Conservation (phyloP, 2,329 filamentous ascomycete species). For the Cryoendolithus antarcticus region DNA sequence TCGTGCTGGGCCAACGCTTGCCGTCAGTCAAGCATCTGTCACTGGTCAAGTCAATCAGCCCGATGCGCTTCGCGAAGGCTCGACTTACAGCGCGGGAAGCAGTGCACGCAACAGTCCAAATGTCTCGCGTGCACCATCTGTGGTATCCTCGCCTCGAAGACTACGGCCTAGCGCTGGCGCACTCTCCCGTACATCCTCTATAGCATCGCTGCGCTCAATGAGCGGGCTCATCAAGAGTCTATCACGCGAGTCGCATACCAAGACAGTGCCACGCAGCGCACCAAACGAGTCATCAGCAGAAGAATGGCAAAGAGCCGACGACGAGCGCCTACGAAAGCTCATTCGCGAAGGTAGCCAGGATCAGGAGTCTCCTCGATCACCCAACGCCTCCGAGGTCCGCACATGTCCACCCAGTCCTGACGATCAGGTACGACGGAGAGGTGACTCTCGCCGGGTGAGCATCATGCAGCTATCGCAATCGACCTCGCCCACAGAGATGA, state of each 20-base stretch:
- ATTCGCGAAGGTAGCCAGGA: slow-evolving; percentile 23
- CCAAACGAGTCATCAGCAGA: slow-evolving; percentile 19
- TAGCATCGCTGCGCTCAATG: slow-evolving; percentile 15
- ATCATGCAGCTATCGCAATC: slow-evolving; percentile 13
- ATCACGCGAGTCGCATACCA: slow-evolving; percentile 6
- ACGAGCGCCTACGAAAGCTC: slow-evolving; percentile 22
- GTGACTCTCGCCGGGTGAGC: slow-evolving; percentile 12
- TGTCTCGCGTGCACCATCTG: slow-evolving; percentile 12
- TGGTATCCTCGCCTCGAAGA: slow-evolving; percentile 12
- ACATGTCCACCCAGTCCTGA: slow-evolving; percentile 38
- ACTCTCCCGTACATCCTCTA: slow-evolving; percentile 17
- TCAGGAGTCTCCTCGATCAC: slow-evolving; percentile 5
- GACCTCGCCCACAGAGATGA: slow-evolving; percentile 26
- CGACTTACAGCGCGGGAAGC: slow-evolving; percentile 19
- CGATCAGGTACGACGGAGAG: slow-evolving; percentile 15
- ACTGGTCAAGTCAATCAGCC: slow-evolving; percentile 46
- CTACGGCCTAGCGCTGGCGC: slow-evolving; percentile 9
- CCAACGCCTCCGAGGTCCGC: slow-evolving; percentile 8
- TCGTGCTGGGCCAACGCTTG: slow-evolving; percentile 51
- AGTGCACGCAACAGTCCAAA: slow-evolving; percentile 16
- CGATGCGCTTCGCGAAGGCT: slow-evolving; percentile 30
- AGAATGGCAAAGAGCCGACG: slow-evolving; percentile 21
- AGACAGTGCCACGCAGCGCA: slow-evolving; percentile 6
- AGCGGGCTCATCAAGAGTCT: slow-evolving; percentile 1
- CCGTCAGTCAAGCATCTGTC: slow-evolving; percentile 48